A percentile compares a stretch with the other conserved stretches of the same genome.
phyloP scores from a whole-genome alignment of 2,329 filamentous ascomycete species.

The Phialophora macrospora region DNA sequence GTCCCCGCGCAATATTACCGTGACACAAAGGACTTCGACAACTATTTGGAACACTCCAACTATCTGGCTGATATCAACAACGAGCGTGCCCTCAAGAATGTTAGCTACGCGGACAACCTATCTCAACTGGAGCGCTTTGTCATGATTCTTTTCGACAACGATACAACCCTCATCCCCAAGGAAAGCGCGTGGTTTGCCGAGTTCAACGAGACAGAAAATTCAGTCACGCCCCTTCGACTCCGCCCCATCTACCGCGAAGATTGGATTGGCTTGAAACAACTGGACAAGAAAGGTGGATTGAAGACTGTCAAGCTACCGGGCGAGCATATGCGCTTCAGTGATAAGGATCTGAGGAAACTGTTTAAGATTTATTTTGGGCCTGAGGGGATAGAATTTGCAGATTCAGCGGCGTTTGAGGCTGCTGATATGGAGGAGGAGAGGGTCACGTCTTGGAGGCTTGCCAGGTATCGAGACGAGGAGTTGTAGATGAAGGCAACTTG shows the following conservation, averaged over 20 bases:
- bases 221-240: conserved; percentile 69
- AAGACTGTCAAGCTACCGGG: conserved; percentile 75
- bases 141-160: conserved; percentile 88
- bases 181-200: conserved; percentile 91
- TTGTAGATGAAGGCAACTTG: conserved; percentile 11
- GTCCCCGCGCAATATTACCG: conserved; percentile 97
- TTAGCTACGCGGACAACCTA: conserved; percentile 73
- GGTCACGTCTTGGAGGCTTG: neutral
- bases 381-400: conserved; percentile 27
- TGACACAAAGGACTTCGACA: conserved; percentile 67
- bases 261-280: conserved; percentile 81
- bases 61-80: conserved; percentile 98
- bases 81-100: conserved; percentile 76
- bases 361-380: conserved; percentile 61
- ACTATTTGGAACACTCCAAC: conserved; percentile 79
- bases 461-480: conserved; percentile 14
- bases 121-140: conserved; percentile 74
- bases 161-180: conserved; percentile 85
- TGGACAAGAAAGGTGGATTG: conserved; percentile 80
- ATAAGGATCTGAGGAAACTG: conserved; percentile 67
- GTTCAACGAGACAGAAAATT: conserved; percentile 69
- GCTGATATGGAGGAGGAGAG: neutral
- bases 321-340: conserved; percentile 79
- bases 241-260: conserved; percentile 82
- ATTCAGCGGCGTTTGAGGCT: neutral